A percentile compares a stretch with the other conserved stretches of the same genome.
phyloP scores from a whole-genome alignment of 805 yeast species.

The Millerozyma miso region DNA sequence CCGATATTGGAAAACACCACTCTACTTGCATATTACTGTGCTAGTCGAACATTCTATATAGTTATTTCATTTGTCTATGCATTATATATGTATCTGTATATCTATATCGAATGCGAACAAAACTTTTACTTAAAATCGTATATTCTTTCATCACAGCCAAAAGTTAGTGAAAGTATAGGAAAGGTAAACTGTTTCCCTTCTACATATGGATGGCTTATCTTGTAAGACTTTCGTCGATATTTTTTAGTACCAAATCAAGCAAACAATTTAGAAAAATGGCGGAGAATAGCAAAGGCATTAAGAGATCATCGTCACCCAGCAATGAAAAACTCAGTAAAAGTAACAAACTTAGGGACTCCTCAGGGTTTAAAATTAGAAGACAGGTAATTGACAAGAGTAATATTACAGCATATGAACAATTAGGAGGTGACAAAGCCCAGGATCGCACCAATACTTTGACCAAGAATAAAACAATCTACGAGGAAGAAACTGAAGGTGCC shows the following conservation, averaged over 20 bases:
- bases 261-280: constrained; percentile 3
- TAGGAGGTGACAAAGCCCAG: constrained; percentile 29
- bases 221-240: no score
- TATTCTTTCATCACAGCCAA: background rate
- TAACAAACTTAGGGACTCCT: constrained; percentile 30
- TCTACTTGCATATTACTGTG: no score
- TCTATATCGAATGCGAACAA: background rate
- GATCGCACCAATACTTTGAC: constrained; percentile 17
- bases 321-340: constrained; percentile 1
- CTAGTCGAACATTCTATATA: no score
- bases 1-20: no score
- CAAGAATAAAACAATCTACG: constrained; percentile 37
- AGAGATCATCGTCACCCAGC: constrained; percentile 9
- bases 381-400: constrained; percentile 42
- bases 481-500: constrained; percentile 58
- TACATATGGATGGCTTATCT: no score
- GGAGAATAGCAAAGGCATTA: constrained; percentile 5
- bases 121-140: background rate
- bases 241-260: no score
- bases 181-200: no score
- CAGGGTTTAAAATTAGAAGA: constrained; percentile 45
- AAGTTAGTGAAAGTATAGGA: no score
- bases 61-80: no score
- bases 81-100: background rate
- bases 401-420: constrained; percentile 37